A percentile compares a stretch with the other conserved stretches of the same genome.
These are phyloP conservation scores for Penicillium coprophilum DNA, from an alignment of 495 filamentous ascomycete species.

Conservation along the genomic window DNA sequence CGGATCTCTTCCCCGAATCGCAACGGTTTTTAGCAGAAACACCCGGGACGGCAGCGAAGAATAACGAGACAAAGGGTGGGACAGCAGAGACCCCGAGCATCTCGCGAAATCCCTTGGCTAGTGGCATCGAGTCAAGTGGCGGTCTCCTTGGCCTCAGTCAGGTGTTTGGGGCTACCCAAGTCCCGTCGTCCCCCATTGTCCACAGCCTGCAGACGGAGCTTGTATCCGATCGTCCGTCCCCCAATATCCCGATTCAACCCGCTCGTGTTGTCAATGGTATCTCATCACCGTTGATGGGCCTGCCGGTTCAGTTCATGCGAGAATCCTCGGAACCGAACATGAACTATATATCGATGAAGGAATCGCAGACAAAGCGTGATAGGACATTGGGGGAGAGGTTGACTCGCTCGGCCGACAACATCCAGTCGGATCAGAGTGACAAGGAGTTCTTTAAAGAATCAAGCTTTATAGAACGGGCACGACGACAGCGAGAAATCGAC, in stretches of 20 bases:
- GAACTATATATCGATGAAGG: constrained; percentile 52
- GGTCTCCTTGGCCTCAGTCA: constrained; percentile 52
- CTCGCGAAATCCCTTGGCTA: constrained; percentile 48
- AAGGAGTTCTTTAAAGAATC: constrained; percentile 49
- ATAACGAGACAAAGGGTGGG: constrained; percentile 29
- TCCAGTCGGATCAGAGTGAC: constrained; percentile 43
- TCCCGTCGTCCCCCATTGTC: constrained; percentile 51
- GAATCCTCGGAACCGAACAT: constrained; percentile 49
- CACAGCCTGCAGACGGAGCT: constrained; percentile 40
- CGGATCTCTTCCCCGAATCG: constrained; percentile 51
- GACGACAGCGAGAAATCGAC: constrained; percentile 39
- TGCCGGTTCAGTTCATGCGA: constrained; percentile 35
- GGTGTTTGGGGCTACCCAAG: constrained; percentile 52
- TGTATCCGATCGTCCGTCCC: constrained; percentile 52
- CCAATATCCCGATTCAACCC: constrained; percentile 49
- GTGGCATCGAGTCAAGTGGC: constrained; percentile 40
- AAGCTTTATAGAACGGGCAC: constrained; percentile 40
- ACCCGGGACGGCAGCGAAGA: constrained; percentile 42
- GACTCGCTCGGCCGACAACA: constrained; percentile 40
- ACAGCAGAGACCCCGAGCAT: constrained; percentile 38
- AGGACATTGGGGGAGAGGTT: constrained; percentile 37
- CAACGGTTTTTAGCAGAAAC: constrained; percentile 49
- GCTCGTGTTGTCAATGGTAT: constrained; percentile 36
- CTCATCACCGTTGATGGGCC: constrained; percentile 43
- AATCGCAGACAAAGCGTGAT: constrained; percentile 47